Base-by-base conservation (phyloP, 768 basidiomycete species). In the Kwoniella pini region DNA sequence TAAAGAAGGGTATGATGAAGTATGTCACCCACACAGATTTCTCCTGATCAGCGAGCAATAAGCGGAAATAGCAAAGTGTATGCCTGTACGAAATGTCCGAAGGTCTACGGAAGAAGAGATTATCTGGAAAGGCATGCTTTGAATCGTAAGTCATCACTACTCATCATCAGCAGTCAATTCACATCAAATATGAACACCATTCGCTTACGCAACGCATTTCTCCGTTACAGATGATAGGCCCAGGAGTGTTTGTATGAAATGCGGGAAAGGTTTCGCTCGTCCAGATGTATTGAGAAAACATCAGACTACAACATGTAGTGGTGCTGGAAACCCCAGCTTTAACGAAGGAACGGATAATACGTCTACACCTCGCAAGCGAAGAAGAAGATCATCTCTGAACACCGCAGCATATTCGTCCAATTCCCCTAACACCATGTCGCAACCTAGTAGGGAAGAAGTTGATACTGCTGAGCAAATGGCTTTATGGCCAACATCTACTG, bases 201-300 rank as follows among this genome's bases (percentile, higher is more conserved):
- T 11, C 11, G 22, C 11, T 12, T 28, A 31, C 42, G 2, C 10
- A 26, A 17, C 17, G 10, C n/a, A n/a, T 54, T 17, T 6, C 22
- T n/a, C 33, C 7, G 33, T 15, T 36, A 36, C 30, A 57, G 56
- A 57, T 49, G 56, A 49, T 21, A 6, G 33, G 11, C 56, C 44
- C 13, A 15, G 12, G 9, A 26, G 44, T 30, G 45, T 45, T 1
- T 62, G 60, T 42, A 12, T 3, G 26, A 30, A 30, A n/a, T 64
- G 63, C 38, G 40, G 44, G n/a, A 43, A 48, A 27, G 24, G 57
- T 5, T 64, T 59, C 30, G 51, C 56, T 24, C 40, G 63, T 10
- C 56, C 57, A 12, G 63, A 64, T 39, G 63, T 64, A 17, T 17
- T 64, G 22, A 40, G 57, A 26, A 58, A 60, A 44, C 63, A 63